These are phyloP conservation scores for Fusarium albosuccineum DNA, from an alignment of 2,329 filamentous ascomycete species.

Conservation along the genomic window DNA sequence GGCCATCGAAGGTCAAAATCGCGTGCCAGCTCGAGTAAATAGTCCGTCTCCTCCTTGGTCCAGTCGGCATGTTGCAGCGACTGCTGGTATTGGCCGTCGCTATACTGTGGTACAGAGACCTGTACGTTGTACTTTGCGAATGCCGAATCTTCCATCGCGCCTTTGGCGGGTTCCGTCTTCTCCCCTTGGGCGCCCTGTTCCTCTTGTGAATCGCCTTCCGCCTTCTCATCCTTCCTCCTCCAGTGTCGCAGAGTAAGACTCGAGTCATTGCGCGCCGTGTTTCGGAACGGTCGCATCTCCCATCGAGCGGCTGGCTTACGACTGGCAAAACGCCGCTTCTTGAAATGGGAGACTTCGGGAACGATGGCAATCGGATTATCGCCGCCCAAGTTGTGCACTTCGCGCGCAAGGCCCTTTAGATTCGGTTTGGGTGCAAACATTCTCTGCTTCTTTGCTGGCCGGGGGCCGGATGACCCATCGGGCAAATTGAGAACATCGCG, in stretches of 20 bases:
- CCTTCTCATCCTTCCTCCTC: slow-evolving; percentile 72
- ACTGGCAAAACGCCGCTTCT: slow-evolving; percentile 67
- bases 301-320: slow-evolving; percentile 71
- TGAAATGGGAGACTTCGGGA: slow-evolving; percentile 70
- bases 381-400: slow-evolving; percentile 74
- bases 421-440: slow-evolving; percentile 70
- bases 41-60: slow-evolving; percentile 95
- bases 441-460: slow-evolving; percentile 82
- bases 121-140: slow-evolving; percentile 93
- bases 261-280: slow-evolving; percentile 79
- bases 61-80: slow-evolving; percentile 82
- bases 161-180: slow-evolving; percentile 36
- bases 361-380: slow-evolving; percentile 77
- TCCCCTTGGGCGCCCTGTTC: slow-evolving; percentile 46
- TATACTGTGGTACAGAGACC: slow-evolving; percentile 83
- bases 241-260: slow-evolving; percentile 81
- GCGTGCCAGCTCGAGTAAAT: slow-evolving; percentile 79
- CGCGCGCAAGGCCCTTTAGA: slow-evolving; percentile 73
- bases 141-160: slow-evolving; percentile 67
- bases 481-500: slow-evolving; percentile 90
- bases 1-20: slow-evolving; percentile 93
- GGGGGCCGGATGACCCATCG: slow-evolving; percentile 62
- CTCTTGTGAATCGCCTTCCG: slow-evolving; percentile 50
- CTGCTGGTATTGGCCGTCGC: slow-evolving; percentile 85
- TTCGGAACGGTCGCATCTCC: slow-evolving; percentile 79